phyloP scores from a whole-genome alignment of 164 flowering plant genomes.

The Vitis cinerea region DNA sequence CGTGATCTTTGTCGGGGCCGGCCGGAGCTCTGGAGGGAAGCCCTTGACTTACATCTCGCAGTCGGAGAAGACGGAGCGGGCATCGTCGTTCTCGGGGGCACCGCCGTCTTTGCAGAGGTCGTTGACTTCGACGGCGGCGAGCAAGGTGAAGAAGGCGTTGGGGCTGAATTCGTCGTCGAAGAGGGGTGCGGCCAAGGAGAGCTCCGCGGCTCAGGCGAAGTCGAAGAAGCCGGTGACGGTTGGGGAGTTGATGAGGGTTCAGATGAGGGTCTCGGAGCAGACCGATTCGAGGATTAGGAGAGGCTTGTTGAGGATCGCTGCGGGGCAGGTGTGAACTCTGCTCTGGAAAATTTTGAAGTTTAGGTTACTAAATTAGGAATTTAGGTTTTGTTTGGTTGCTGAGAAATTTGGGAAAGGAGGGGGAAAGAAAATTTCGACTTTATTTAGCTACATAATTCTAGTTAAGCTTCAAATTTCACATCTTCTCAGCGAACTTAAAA shows the following conservation, averaged over 20 bases:
- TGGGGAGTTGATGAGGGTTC: slow-evolving; percentile 78
- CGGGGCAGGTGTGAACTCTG: slow-evolving; percentile 58
- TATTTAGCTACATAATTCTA: background rate
- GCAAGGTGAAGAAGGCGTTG: slow-evolving; percentile 75
- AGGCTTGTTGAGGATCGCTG: slow-evolving; percentile 72
- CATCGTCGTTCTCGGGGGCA: slow-evolving; percentile 7
- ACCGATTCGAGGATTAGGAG: slow-evolving; percentile 71
- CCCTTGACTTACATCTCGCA: slow-evolving; percentile 52
- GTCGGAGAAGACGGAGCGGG: slow-evolving; percentile 30
- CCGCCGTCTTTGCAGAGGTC: slow-evolving; percentile 53
- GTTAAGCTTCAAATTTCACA: slow-evolving; percentile 14
- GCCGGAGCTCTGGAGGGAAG: slow-evolving; percentile 47
- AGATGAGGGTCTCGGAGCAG: slow-evolving; percentile 85
- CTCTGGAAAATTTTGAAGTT: background rate
- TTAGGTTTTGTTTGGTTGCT: slow-evolving; percentile 10
- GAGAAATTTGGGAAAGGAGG: background rate
- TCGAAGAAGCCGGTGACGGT: slow-evolving; percentile 48
- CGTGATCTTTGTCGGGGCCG: slow-evolving; percentile 58
- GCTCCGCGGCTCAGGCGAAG: slow-evolving; percentile 16
- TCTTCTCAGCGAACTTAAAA: background rate
- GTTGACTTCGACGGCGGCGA: slow-evolving; percentile 66
- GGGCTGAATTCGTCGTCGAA: slow-evolving; percentile 48
- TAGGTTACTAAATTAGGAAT: background rate
- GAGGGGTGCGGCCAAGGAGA: slow-evolving; percentile 9
- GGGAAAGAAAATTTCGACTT: background rate